phyloP scores from a whole-genome alignment of 257 asterid species.

The Galeopsis tetrahit region DNA sequence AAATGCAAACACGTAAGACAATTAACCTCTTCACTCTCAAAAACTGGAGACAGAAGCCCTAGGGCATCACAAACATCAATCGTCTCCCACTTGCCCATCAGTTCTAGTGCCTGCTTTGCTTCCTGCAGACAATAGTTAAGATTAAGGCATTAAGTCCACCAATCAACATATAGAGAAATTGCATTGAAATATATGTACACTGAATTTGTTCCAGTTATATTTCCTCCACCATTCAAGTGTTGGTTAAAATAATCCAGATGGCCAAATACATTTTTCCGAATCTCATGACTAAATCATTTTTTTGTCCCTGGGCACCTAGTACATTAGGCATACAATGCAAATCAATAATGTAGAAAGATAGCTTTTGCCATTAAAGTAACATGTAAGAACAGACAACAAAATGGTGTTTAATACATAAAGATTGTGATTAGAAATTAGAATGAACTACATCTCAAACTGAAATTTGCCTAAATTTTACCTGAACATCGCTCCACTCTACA shows the following conservation, averaged over 20 bases:
- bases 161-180: slow-evolving; percentile 1
- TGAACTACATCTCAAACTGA: slow-evolving; percentile 18
- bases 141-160: background rate
- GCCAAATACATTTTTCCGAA: background rate
- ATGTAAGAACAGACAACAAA: slow-evolving; percentile 8
- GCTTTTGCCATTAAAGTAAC: slow-evolving; percentile 6
- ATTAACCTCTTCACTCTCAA: slow-evolving; percentile 97
- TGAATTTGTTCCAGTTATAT: background rate
- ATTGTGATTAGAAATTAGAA: background rate
- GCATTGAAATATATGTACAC: background rate
- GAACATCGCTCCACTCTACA: slow-evolving; percentile 99
- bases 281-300: slow-evolving; percentile 24
- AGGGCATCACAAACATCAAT: slow-evolving; percentile 97
- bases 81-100: slow-evolving; percentile 96
- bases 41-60: slow-evolving; percentile 94
- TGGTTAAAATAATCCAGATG: slow-evolving; percentile 1
- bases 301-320: slow-evolving; percentile 2
- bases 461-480: slow-evolving; percentile 52
- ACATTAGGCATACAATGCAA: background rate
- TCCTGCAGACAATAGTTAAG: slow-evolving; percentile 57
- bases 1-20: slow-evolving; percentile 32
- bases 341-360: background rate
- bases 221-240: background rate
- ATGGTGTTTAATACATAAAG: slow-evolving; percentile 4
- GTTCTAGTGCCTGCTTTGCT: slow-evolving; percentile 95